Percentiles rank a stretch among this genome's conserved stretches.
phyloP scores from a whole-genome alignment of 768 basidiomycete species.

The Auricularia sp. region DNA sequence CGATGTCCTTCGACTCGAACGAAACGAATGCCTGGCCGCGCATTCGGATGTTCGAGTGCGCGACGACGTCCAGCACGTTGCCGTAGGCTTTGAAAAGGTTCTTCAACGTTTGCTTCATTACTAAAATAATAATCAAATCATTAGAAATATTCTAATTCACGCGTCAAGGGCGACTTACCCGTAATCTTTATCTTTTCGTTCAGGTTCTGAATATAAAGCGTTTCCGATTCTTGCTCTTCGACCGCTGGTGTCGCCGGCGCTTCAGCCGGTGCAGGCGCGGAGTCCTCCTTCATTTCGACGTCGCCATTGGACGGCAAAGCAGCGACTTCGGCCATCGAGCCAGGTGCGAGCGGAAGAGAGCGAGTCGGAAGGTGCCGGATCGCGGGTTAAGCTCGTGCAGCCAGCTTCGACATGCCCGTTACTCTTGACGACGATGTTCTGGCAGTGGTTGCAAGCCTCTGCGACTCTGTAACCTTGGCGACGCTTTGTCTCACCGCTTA shows the following conservation, averaged over 20 bases:
- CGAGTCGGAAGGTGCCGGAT: background rate
- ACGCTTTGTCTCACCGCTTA: background rate
- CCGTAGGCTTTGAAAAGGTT: slow-evolving; percentile 91
- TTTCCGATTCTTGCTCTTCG: slow-evolving; percentile 49
- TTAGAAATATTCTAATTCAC: no score
- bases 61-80: slow-evolving; percentile 88
- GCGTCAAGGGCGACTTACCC: slow-evolving; percentile 29
- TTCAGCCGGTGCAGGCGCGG: slow-evolving; percentile 3
- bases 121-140: slow-evolving; percentile 25
- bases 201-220: slow-evolving; percentile 90
- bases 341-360: background rate
- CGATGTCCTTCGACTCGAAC: slow-evolving; percentile 72
- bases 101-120: slow-evolving; percentile 78
- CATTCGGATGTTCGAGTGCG: slow-evolving; percentile 92
- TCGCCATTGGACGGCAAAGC: background rate
- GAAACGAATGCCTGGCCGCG: slow-evolving; percentile 97
- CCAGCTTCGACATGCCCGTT: background rate
- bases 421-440: background rate
- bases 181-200: slow-evolving; percentile 89
- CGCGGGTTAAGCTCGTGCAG: background rate
- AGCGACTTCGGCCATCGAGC: background rate
- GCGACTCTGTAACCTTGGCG: background rate
- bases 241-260: slow-evolving; percentile 1
- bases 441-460: background rate
- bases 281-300: background rate